Evolutionary conservation across 352 stramenopile species (phyloP).

Genomic region (Pythium monospermum): DNA sequence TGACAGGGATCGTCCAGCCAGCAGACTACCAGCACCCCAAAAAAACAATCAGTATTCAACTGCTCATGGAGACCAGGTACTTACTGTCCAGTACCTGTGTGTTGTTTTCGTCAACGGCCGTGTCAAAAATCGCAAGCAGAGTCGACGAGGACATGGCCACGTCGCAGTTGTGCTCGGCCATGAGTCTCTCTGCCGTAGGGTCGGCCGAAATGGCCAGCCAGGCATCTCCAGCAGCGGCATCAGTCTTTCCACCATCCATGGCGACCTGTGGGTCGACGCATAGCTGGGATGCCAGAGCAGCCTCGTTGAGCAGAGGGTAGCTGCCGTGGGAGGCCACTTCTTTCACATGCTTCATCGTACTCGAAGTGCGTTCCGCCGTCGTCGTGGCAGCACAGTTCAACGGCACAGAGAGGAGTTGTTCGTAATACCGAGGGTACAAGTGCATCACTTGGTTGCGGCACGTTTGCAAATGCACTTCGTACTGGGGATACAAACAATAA

Average conservation of each 20-base stretch:
- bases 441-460: slow-evolving; percentile 58
- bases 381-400: slow-evolving; percentile 11
- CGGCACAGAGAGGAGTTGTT: slow-evolving; percentile 31
- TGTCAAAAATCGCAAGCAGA: slow-evolving; percentile 66
- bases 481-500: too few relatives aligned
- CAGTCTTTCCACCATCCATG: neutral
- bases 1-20: slow-evolving; percentile 53
- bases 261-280: too few relatives aligned
- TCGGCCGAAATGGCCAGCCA: slow-evolving; percentile 54
- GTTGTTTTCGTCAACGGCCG: slow-evolving; percentile 3
- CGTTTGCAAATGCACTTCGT: slow-evolving; percentile 31
- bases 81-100: slow-evolving; percentile 19
- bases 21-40: slow-evolving; percentile 19
- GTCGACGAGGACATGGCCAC: slow-evolving; percentile 65
- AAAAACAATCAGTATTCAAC: neutral
- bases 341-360: slow-evolving; percentile 35
- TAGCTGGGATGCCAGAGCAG: too few relatives aligned
- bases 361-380: slow-evolving; percentile 6
- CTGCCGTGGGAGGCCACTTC: slow-evolving; percentile 35
- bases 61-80: too few relatives aligned
- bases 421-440: slow-evolving; percentile 61
- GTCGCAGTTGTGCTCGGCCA: slow-evolving; percentile 68
- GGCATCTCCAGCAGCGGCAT: neutral
- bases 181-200: slow-evolving; percentile 42
- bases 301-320: slow-evolving; percentile 15